Evolutionary conservation across 2,329 filamentous ascomycete genomes (phyloP), one percentile per base, ranked within the genome.

Genomic region (Talaromyces marneffei): DNA sequence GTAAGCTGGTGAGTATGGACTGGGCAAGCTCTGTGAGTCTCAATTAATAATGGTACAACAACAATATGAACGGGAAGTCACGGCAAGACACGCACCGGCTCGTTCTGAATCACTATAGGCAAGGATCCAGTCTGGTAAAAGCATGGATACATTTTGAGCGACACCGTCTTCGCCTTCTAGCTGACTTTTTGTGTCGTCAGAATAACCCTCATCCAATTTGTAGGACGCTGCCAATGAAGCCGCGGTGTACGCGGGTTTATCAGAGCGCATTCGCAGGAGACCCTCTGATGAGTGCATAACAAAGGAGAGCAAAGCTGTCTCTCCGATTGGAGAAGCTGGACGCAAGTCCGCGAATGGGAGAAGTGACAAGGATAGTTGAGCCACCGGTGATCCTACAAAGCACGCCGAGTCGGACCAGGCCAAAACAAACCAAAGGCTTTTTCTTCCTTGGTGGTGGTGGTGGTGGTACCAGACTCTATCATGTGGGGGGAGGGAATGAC

Each of bases 191-290:
- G 82, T 84, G 54, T 92, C 90, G 72, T 94, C 90, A 5, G 90
- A 92, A 74, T 94, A 95, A 69, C 91, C 91, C 77, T 95, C 91
- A 77, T 95, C 91, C 62, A 91, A 83, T 73, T 87, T 80, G 66
- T 83, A 80, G 33, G 83, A 68, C 18, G 71, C 66, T n/a, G 71
- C 68, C 39, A 72, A 64, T 64, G 72, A 71, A 16, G 67, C 68
- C 52, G 72, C 60, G 53, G 65, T 56, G 54, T 71, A 69, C 27
- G 46, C 39, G 56, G 60, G 16, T 57, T 66, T 68, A 29, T 65
- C 66, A 57, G 67, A 62, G 59, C 71, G 71, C 59, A 70, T 63
- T 59, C 63, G 66, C 50, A 69, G 61, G 35, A 67, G 63, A 59
- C 66, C 59, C 59, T 69, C 66, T 31, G 67, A 59, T 29, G 64